Percentiles rank a stretch among this genome's conserved stretches.
Conservation (phyloP, 2,329 filamentous ascomycete species). For the Aspergillus versicolor region DNA sequence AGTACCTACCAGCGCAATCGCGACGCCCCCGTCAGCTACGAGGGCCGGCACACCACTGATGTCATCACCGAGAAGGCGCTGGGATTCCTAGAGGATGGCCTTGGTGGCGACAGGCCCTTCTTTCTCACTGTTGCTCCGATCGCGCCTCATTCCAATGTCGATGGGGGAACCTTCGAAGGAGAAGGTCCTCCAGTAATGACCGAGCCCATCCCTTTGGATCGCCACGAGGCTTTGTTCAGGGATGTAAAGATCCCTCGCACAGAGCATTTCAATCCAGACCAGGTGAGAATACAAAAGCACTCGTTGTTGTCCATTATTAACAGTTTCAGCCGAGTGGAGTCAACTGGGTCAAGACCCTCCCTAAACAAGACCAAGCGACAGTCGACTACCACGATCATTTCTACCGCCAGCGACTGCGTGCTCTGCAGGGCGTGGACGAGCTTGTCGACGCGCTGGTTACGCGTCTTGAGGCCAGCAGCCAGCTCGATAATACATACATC, state of each 20-base stretch:
- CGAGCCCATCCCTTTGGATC: constrained; percentile 19
- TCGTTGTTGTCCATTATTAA: not conserved
- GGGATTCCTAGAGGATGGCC: constrained; percentile 62
- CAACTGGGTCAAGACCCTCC: constrained; percentile 46
- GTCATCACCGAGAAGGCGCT: constrained; percentile 57
- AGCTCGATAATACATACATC: constrained; percentile 55
- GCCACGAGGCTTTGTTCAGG: constrained; percentile 61
- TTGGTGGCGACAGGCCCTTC: constrained; percentile 58
- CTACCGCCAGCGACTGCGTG: constrained; percentile 48
- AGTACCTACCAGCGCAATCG: constrained; percentile 60
- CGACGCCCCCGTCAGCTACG: constrained; percentile 52
- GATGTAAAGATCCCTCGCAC: constrained; percentile 59
- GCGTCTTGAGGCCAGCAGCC: constrained; percentile 38
- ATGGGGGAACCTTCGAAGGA: constrained; percentile 14
- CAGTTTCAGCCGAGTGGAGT: constrained; percentile 33
- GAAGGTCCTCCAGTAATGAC: constrained; percentile 7
- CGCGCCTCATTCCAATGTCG: constrained; percentile 63
- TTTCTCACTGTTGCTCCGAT: constrained; percentile 67
- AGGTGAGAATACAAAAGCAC: not conserved
- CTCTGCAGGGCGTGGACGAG: constrained; percentile 56
- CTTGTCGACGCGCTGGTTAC: constrained; percentile 47
- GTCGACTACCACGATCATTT: constrained; percentile 54
- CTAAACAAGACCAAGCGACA: constrained; percentile 44
- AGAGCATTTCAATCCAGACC: constrained; percentile 17
- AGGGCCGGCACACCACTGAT: constrained; percentile 57